Evolutionary conservation across 495 filamentous ascomycete genomes (phyloP).

Genomic region (Penicillium robsamsonii): DNA sequence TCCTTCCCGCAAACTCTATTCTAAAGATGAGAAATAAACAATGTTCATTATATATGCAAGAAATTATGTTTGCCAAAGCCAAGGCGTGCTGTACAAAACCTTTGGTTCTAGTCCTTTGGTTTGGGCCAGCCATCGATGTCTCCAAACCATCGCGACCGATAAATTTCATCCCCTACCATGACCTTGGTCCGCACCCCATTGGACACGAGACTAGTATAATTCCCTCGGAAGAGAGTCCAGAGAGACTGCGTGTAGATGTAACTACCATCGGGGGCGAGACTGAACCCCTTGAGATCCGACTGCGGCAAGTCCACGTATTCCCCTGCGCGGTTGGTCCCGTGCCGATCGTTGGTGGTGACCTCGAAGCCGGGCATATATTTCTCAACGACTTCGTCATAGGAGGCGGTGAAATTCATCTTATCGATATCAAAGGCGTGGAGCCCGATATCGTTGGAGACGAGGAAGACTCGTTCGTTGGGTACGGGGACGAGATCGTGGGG

Average conservation of each 20-base stretch:
- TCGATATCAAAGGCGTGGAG: conserved; percentile 28
- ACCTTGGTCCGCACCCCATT: conserved; percentile 22
- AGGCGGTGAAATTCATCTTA: conserved; percentile 13
- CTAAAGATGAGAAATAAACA: too few relatives aligned
- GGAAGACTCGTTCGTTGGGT: conserved; percentile 27
- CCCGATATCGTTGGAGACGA: conserved; percentile 27
- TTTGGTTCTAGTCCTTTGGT: conserved; percentile 8
- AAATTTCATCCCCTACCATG: conserved; percentile 29
- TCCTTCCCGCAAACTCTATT: too few relatives aligned
- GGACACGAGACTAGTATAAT: conserved; percentile 28
- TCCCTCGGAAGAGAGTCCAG: conserved; percentile 22
- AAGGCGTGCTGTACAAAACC: background rate
- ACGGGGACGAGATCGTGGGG: conserved; percentile 32
- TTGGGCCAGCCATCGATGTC: conserved; percentile 35
- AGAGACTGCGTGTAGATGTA: conserved; percentile 31
- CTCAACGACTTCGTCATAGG: conserved; percentile 17
- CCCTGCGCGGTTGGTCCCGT: conserved; percentile 22
- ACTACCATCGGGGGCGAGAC: conserved; percentile 27
- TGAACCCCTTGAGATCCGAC: conserved; percentile 32
- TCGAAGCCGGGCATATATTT: conserved; percentile 31
- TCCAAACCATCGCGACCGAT: conserved; percentile 30
- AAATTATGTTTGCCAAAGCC: background rate
- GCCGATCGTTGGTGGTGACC: conserved; percentile 27
- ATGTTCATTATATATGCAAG: background rate
- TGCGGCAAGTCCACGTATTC: conserved; percentile 25